Conservation (phyloP, 2,329 filamentous ascomycete genomes). For the Ceratocystis eucalypticola region DNA sequence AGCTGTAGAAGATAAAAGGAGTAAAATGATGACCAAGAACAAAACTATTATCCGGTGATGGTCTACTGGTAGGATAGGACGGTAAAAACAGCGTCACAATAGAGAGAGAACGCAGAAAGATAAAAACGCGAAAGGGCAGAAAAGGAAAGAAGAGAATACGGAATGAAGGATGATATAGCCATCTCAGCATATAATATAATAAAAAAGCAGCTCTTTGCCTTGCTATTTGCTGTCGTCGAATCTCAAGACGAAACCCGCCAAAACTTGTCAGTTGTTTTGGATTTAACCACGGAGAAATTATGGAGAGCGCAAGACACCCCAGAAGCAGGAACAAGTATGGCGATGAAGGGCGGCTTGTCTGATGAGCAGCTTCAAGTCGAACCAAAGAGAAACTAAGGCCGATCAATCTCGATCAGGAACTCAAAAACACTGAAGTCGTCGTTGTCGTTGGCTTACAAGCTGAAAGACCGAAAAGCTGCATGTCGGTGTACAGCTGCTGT, state of each 20-base stretch:
- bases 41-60: not conserved
- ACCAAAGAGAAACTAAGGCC: too few relatives aligned
- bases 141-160: not conserved
- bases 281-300: not conserved
- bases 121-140: not conserved
- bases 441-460: not conserved
- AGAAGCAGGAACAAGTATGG: not conserved
- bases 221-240: not conserved
- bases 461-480: too few relatives aligned
- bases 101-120: not conserved
- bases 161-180: not conserved
- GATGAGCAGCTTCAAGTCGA: too few relatives aligned
- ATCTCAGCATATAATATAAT: not conserved
- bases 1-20: not conserved
- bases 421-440: not conserved
- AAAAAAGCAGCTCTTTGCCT: not conserved
- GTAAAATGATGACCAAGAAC: not conserved
- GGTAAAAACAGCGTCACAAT: not conserved
- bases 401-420: not conserved
- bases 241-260: not conserved
- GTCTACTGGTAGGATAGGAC: not conserved
- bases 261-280: conserved; percentile 1
- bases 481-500: not conserved
- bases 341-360: not conserved
- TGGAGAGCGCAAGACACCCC: not conserved